These are phyloP conservation scores for Zymoseptoria crescenta DNA, from an alignment of 2,329 filamentous ascomycete species.

Conservation along the genomic window DNA sequence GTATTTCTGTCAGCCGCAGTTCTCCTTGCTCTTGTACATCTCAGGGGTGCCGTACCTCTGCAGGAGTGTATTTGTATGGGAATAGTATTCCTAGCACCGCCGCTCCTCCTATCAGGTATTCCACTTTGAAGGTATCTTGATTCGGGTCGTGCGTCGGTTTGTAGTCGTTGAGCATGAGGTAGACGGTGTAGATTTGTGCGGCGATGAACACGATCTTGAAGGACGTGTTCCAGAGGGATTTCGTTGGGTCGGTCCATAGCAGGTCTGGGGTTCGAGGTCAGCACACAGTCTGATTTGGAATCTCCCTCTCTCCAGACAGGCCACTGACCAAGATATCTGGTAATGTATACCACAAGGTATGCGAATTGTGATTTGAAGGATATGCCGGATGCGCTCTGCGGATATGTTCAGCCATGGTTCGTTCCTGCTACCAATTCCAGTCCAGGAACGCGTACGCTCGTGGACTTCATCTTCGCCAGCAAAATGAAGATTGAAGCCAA, in stretches of 20 bases:
- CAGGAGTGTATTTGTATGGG: slow-evolving; percentile 72
- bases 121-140: slow-evolving; percentile 92
- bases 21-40: not conserved
- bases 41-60: slow-evolving; percentile 45
- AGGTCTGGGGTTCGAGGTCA: slow-evolving; percentile 52
- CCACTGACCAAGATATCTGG: slow-evolving; percentile 62
- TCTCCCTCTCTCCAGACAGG: not conserved
- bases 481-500: slow-evolving; percentile 88
- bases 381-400: slow-evolving; percentile 91
- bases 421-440: not conserved
- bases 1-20: slow-evolving; percentile 5
- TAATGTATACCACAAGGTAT: slow-evolving; percentile 89
- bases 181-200: slow-evolving; percentile 87
- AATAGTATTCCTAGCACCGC: slow-evolving; percentile 71
- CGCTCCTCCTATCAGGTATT: slow-evolving; percentile 81
- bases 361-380: slow-evolving; percentile 98
- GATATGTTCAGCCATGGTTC: slow-evolving; percentile 1
- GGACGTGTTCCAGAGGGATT: slow-evolving; percentile 71
- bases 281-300: slow-evolving; percentile 1
- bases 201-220: slow-evolving; percentile 95
- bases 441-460: slow-evolving; percentile 57
- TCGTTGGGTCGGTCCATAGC: slow-evolving; percentile 64
- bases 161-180: slow-evolving; percentile 96
- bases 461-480: slow-evolving; percentile 85
- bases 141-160: slow-evolving; percentile 96